A percentile compares a stretch with the other conserved stretches of the same genome.
These are phyloP conservation scores for Tubosaeta sp. DNA, from an alignment of 768 basidiomycete species.

Conservation along the genomic window DNA sequence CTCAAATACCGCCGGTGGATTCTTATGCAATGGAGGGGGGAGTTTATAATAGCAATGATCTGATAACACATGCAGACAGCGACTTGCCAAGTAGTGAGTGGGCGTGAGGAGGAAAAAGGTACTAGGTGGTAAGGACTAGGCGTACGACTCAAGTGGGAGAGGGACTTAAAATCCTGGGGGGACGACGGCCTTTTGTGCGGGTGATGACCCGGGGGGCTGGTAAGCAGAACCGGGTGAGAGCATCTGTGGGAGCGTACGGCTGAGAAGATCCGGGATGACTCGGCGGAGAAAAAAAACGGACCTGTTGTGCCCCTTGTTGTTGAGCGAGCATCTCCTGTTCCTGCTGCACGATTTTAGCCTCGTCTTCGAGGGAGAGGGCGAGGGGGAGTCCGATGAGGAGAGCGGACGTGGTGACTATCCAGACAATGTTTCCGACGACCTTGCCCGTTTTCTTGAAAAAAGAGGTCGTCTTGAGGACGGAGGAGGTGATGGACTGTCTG, in stretches of 20 bases:
- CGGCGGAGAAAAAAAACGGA: constrained; percentile 32
- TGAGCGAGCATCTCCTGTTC: constrained; percentile 93
- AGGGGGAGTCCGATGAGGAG: constrained; percentile 91
- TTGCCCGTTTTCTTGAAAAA: constrained; percentile 66
- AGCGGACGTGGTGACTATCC: constrained; percentile 93
- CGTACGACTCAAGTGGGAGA: too few species aligned
- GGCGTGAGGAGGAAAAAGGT: constrained; percentile 9
- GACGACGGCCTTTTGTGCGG: constrained; percentile 53
- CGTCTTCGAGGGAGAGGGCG: constrained; percentile 91
- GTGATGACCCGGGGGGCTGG: constrained; percentile 41
- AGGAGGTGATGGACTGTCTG: constrained; percentile 66
- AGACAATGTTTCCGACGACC: constrained; percentile 82
- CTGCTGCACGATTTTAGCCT: constrained; percentile 89
- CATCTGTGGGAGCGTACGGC: constrained; percentile 48
- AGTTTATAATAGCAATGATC: constrained; percentile 27
- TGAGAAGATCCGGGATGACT: constrained; percentile 5
- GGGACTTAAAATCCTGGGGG: constrained; percentile 75
- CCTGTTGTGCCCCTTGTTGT: constrained; percentile 90
- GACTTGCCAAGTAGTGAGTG: constrained; percentile 9
- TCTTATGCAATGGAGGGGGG: constrained; percentile 13
- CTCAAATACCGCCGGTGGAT: constrained; percentile 23
- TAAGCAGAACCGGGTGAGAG: constrained; percentile 58
- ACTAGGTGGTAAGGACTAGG: constrained; percentile 8
- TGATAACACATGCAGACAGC: constrained; percentile 19
- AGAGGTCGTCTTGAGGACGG: constrained; percentile 54